Evolutionary conservation across 2,329 filamentous ascomycete species (phyloP).

Genomic region (Bisporella sp.): DNA sequence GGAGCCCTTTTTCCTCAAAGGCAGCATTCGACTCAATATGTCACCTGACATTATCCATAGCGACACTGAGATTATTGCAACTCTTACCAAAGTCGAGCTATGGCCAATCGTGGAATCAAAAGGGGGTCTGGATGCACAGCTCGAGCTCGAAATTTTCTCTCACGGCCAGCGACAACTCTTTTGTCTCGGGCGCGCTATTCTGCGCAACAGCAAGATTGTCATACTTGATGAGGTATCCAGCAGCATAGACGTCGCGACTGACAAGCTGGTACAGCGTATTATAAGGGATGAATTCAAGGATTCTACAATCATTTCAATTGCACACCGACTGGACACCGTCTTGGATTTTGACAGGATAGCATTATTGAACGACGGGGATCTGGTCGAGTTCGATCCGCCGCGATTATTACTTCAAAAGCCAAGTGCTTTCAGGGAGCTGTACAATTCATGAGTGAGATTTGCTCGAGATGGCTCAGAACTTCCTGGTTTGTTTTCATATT

Average conservation of each 20-base stretch:
- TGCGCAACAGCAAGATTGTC: constrained; percentile 32
- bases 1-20: constrained; percentile 40
- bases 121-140: constrained; percentile 15
- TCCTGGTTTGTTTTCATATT: no score
- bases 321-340: background rate
- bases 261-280: background rate
- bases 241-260: constrained; percentile 24
- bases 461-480: no score
- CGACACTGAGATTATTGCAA: constrained; percentile 34
- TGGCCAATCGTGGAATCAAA: constrained; percentile 5
- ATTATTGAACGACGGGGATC: background rate
- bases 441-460: constrained; percentile 1
- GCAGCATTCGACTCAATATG: constrained; percentile 39
- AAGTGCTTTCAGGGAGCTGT: constrained; percentile 4
- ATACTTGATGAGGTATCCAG: constrained; percentile 36
- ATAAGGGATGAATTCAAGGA: background rate
- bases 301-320: background rate
- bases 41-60: constrained; percentile 32
- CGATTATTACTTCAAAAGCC: background rate
- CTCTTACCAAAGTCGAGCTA: constrained; percentile 35
- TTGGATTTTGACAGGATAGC: background rate
- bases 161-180: constrained; percentile 44
- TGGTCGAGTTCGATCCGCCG: background rate
- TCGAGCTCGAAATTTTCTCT: constrained; percentile 57
- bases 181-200: constrained; percentile 38